These are phyloP conservation scores for Leishmania arabica DNA, from an alignment of 208 protist genomes.

Conservation along the genomic window DNA sequence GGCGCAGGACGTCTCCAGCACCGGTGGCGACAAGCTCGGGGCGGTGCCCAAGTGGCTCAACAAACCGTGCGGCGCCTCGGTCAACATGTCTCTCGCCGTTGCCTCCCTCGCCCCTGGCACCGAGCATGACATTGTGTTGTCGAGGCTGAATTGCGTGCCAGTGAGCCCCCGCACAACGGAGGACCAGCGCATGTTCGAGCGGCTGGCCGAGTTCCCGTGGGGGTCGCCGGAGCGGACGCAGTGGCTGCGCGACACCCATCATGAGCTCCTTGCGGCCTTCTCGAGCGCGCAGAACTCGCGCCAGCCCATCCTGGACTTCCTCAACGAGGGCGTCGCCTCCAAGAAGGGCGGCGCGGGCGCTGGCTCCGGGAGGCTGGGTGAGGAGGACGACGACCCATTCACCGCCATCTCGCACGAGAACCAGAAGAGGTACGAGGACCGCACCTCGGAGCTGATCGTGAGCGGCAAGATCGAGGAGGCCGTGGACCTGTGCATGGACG, in stretches of 20 bases:
- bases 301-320: slow-evolving; percentile 68
- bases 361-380: slow-evolving; percentile 10
- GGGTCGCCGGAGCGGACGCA: slow-evolving; percentile 54
- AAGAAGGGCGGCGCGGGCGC: slow-evolving; percentile 7
- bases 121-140: slow-evolving; percentile 40
- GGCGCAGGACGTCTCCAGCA: slow-evolving; percentile 39
- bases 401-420: slow-evolving; percentile 58
- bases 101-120: slow-evolving; percentile 43
- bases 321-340: slow-evolving; percentile 24
- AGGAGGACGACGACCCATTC: slow-evolving; percentile 70
- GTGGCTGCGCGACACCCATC: slow-evolving; percentile 56
- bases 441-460: slow-evolving; percentile 57
- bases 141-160: slow-evolving; percentile 12
- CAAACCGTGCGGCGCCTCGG: slow-evolving; percentile 64
- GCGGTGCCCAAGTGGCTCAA: slow-evolving; percentile 58
- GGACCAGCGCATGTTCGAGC: slow-evolving; percentile 29
- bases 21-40: slow-evolving; percentile 23
- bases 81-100: slow-evolving; percentile 60
- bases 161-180: slow-evolving; percentile 38
- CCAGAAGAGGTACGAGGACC: slow-evolving; percentile 67
- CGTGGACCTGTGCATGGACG: slow-evolving; percentile 73
- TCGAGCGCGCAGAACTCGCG: slow-evolving; percentile 52
- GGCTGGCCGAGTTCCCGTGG: slow-evolving; percentile 32
- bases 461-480: slow-evolving; percentile 69
- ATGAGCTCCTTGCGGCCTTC: slow-evolving; percentile 65